Base-by-base conservation (phyloP, 2,329 filamentous ascomycete species). In the Blastomyces gilchristii region DNA sequence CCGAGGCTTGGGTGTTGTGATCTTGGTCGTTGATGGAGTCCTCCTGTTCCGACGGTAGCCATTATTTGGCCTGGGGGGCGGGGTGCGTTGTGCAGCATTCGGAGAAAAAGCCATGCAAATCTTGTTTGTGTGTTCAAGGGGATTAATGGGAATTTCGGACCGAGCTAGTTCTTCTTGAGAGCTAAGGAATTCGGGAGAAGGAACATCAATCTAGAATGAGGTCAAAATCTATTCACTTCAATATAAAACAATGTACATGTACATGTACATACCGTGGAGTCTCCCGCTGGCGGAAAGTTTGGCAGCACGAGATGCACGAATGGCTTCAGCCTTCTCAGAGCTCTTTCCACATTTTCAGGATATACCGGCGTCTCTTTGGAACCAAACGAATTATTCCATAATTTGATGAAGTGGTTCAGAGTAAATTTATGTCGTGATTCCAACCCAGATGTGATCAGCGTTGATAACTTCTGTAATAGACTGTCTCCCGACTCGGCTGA, bases 321-420 rank as follows among this genome's bases (percentile, higher is more conserved):
- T 0, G 81, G 75, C n/a, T 81, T 80, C 14, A 91, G 74, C 18
- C 82, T 82, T 34, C 82, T 78, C 43, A 96, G 77, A 1, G 86
- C 82, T 2, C 79, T 74, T 68, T 85, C 85, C 5, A 96, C 78
- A 39, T 78, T 78, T 12, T 82, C 74, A 0, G 91, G 88, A 73
- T 90, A 93, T 31, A 83, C 76, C 1, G 91, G 70, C 5, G 77
- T 76, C 3, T 83, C 78, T 49, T 83, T 80, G 18, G 82, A 76
- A 25, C 85, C 85, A 69, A 90, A 91, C 0, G 86, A 82, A 0
- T 75, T 72, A 67, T 91, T 92, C 91, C 91, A 97, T 65, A 83
- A 79, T 18, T 74, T 70, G 34, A 86, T 78, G 1, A 84, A 81
- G 2, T 71, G 71, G 56, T 82, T 83, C 12, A 80, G 78, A 11